phyloP scores from a whole-genome alignment of 1,139 yeast species.

The Taphrina populina region DNA sequence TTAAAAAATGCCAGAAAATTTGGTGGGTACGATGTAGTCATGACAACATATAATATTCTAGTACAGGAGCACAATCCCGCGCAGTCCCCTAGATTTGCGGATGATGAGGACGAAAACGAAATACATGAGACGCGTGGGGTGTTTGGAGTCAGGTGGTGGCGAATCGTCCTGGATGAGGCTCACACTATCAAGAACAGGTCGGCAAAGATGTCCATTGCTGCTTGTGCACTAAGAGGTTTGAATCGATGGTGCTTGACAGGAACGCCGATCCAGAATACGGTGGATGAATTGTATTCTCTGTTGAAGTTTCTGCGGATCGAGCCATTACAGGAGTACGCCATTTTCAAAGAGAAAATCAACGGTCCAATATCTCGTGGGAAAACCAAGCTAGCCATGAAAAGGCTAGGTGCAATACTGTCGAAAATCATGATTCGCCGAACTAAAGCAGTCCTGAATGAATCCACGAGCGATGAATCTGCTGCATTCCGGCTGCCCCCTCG shows the following conservation, averaged over 20 bases:
- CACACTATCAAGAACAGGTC: conserved; percentile 80
- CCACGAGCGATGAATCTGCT: conserved; percentile 63
- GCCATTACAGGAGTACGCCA: conserved; percentile 82
- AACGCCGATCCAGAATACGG: conserved; percentile 82
- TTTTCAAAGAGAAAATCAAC: conserved; percentile 85
- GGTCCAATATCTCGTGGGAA: conserved; percentile 73
- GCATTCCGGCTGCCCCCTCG: conserved; percentile 74
- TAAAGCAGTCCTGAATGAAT: conserved; percentile 55
- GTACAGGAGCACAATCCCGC: conserved; percentile 47
- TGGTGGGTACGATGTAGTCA: conserved; percentile 60
- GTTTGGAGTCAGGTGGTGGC: conserved; percentile 69
- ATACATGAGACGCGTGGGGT: conserved; percentile 51
- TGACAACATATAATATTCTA: conserved; percentile 54
- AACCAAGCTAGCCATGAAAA: conserved; percentile 66
- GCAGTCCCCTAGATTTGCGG: conserved; percentile 49
- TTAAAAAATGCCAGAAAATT: conserved; percentile 20
- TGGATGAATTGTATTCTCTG: conserved; percentile 79
- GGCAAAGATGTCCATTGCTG: conserved; percentile 77
- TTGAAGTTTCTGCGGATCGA: conserved; percentile 70
- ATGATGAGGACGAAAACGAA: conserved; percentile 11
- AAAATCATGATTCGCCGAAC: conserved; percentile 82
- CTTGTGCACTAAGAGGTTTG: conserved; percentile 57
- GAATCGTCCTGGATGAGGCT: conserved; percentile 90
- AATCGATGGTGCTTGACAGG: conserved; percentile 84
- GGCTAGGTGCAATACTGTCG: conserved; percentile 75